Evolutionary conservation across 2,329 filamentous ascomycete species (phyloP), one percentile per base, ranked within the genome.

Genomic region (Massarina eburnea): DNA sequence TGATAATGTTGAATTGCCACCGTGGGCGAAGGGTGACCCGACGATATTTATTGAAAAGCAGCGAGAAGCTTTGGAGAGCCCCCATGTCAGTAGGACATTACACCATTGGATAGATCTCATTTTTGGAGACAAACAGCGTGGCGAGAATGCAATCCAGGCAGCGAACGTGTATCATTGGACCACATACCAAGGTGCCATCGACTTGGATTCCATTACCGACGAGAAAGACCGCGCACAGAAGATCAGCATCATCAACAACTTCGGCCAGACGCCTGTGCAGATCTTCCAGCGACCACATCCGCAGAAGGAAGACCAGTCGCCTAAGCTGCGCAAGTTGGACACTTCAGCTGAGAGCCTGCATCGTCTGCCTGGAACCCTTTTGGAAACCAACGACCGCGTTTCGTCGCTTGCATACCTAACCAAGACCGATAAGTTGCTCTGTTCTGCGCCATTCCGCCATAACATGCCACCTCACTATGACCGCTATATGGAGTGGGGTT

Each of bases 161-260:
- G 83, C 92, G 32, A 99, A 99, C 60, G 91, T 99, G 18, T 99
- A 96, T 73, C 92, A 97, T 55, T 89, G 95, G 66, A 79, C 96
- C 17, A 97, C 92, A 0, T 99, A 99, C 64, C 88, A 91, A 50
- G 95, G 94, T 6, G 91, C 92, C 2, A 95, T 89, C 54, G 89
- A 99, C 66, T 76, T 99, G 4, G 94, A 99, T 67, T 85, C 84
- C 41, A 97, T 99, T 49, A 83, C 86, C 7, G 92, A 97, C 64
- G 87, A 89, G 0, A 83, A 92, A 45, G 91, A 97, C 69, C 81
- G 91, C 34, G 78, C 91, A 6, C 89, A 92, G 4, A 92, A 91
- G 0, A 96, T 96, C 43, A 90, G 90, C 26, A 95, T 96, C 57
- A 97, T 99, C 59, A 92, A 99, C 71, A 97, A 97, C 59, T 99